Evolutionary conservation across 192 early-diverging fungal genomes (phyloP), one percentile per base, ranked within the genome.

Genomic region (Polychytrium aggregatum): DNA sequence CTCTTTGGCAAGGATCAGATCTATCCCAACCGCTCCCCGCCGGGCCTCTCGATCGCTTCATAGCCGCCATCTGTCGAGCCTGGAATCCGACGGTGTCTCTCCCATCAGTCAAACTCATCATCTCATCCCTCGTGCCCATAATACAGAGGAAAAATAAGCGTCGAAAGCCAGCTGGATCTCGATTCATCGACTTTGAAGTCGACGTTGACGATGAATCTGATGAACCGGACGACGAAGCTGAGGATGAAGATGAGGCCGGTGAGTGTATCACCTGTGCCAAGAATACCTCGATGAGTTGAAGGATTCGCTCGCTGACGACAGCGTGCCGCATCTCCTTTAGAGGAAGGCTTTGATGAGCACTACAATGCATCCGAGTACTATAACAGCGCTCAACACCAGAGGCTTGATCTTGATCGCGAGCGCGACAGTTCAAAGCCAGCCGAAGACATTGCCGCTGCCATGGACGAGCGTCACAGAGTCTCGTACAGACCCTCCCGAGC

Each of bases 351-450:
- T 10, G 82, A 82, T 30, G 77, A 85, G 51, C 82, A 86, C 48
- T 81, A 76, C 20, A 56, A 52, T n/a, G 83, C 86, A 50, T 74
- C 79, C 30, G 70, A 71, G 21, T 70, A 71, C 28, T 72, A 74
- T 3, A 78, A 60, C 52, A 35, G 13, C 27, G 27, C 50, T 7
- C 20, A 8, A 9, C 82, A 87, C 52, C 57, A 84, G 33, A 82
- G 84, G 59, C 68, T 90, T 55, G 81, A 90, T 57, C 68, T 72
- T 9, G 49, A 65, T 28, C 57, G 75, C 48, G 56, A 65, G 31
- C 66, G 79, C 30, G 81, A 83, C 40, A 83, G 89, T 27, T 81
- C 83, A 20, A 65, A 84, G 61, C 81, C 88, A 62, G 82, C 85
- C 10, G 90, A 95, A 43, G 84, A 78, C 38, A 68, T 90, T 5